Base-by-base conservation (phyloP, 225 moss, liverwort and hornwort genomes). In the Thuidium tamariscinum region DNA sequence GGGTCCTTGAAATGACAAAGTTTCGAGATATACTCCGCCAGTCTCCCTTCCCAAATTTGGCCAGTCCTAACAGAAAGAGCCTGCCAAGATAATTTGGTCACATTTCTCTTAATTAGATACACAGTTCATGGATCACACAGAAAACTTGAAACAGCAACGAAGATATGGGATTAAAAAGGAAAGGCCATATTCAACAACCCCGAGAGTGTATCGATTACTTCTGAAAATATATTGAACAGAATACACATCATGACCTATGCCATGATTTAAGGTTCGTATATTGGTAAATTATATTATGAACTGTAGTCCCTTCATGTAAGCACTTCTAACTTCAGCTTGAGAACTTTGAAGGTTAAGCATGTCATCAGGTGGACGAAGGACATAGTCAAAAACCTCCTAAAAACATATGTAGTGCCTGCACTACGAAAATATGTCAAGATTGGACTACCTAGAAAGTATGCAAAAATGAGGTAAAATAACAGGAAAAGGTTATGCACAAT, bases 21-120 rank as follows among this genome's bases (percentile, higher is more conserved):
- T 96, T 96, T 74, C 95, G 88, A 80, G 97, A 96, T 81, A 97
- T 97, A 83, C 96, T 97, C 84, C 95, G 94, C 97, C 96, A 97
- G 87, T 97, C 97, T 54, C 97, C 97, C 87, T 97, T 97, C 76
- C 97, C 96, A 74, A 95, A 97, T 91, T 97, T 97, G 26, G 88
- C 93, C 87, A 97, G 90, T 48, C 97, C 97, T 69, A 95, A 85
- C 89, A 97, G 79, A 84, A 97, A 96, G 69, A 95, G 89, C 85
- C 96, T 96, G 95, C 85, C 84, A 77, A 68, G 30, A 82, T 48
- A 83, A 79, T 26, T 70, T 32, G 57, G 57, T 71, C 34, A 83
- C 23, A 22, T 30, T 48, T 64, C 75, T 69, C 8, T 68, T 44
- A 1, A 81, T 87, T 61, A 82, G 77, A 67, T 26, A 52, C 27